Evolutionary conservation across 331 rosid genomes (phyloP).

Genomic region (Pyrus hybrid): DNA sequence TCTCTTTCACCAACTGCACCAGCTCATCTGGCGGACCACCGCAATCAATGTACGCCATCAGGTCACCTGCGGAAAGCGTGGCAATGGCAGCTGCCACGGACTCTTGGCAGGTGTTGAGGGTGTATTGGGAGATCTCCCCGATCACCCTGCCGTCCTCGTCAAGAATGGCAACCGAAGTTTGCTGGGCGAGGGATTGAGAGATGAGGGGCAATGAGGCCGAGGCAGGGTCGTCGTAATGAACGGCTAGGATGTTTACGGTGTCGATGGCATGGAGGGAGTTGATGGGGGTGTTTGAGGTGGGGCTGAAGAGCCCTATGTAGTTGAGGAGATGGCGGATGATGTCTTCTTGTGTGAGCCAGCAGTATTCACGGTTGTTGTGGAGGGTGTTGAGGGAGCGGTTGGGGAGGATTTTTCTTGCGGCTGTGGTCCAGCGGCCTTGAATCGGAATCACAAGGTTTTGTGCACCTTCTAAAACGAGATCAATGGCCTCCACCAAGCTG

Average conservation of each 20-base stretch:
- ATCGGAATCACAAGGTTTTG: conserved; percentile 71
- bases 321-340: conserved; percentile 69
- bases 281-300: conserved; percentile 35
- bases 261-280: conserved; percentile 49
- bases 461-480: conserved; percentile 61
- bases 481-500: conserved; percentile 68
- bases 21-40: conserved; percentile 69
- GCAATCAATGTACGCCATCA: conserved; percentile 58
- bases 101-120: conserved; percentile 57
- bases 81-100: conserved; percentile 39
- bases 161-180: conserved; percentile 61
- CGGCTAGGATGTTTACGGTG: conserved; percentile 26
- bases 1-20: conserved; percentile 55
- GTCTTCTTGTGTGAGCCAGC: conserved; percentile 88
- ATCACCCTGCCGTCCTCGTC: conserved; percentile 38
- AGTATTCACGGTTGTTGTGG: conserved; percentile 40
- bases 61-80: conserved; percentile 64
- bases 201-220: conserved; percentile 52
- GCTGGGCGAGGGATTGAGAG: conserved; percentile 32
- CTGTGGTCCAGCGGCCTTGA: not conserved
- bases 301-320: conserved; percentile 53
- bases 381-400: conserved; percentile 12
- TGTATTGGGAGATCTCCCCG: conserved; percentile 68
- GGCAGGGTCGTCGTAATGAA: conserved; percentile 57
- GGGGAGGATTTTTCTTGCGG: conserved; percentile 18